Evolutionary conservation across 805 yeast genomes (phyloP), one percentile per base, ranked within the genome.

Genomic region (Myxozyma neglecta): DNA sequence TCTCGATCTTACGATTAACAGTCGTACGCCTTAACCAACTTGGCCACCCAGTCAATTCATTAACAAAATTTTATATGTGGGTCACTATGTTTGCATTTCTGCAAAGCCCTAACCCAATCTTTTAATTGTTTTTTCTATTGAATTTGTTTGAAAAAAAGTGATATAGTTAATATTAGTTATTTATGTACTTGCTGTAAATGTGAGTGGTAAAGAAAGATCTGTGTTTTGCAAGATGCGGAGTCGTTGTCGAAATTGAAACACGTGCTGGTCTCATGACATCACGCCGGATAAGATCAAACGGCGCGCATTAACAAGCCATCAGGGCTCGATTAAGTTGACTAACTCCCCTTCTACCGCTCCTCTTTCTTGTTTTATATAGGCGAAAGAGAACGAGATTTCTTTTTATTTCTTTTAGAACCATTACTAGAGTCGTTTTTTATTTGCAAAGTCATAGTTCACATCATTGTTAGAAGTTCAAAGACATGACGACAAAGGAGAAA

Each of bases 1-100:
- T 67, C 70, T 54, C 70, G 70, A 67, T 67, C 70, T 67, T 64
- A 65, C 68, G 70, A 64, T 67, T 67, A 65, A 66, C 69, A 67
- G 70, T 64, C 70, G 68, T 65, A 66, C 70, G 70, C 70, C 70
- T 67, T 67, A 67, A 66, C 70, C 70, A 67, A 59, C 70, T 67
- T 67, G 70, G 70, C 70, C 70, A 67, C 64, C 66, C 68, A 63
- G 54, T 62, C 69, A 9, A 18, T 20, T 54, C 36, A 39, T 29
- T 37, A 46, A 45, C n/a, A 29, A 36, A 34, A 16, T 11, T 24
- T 11, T 9, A 13, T 1, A 9, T 36, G n/a, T 46, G n/a, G 36
- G 13, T n/a, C 11, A 7, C 1, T 11, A 16, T 24, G 14, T 24
- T 11, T n/a, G n/a, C n/a, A n/a, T n/a, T n/a, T n/a, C n/a, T n/a